phyloP scores from a whole-genome alignment of 495 filamentous ascomycete genomes.

The Neurospora sp. region DNA sequence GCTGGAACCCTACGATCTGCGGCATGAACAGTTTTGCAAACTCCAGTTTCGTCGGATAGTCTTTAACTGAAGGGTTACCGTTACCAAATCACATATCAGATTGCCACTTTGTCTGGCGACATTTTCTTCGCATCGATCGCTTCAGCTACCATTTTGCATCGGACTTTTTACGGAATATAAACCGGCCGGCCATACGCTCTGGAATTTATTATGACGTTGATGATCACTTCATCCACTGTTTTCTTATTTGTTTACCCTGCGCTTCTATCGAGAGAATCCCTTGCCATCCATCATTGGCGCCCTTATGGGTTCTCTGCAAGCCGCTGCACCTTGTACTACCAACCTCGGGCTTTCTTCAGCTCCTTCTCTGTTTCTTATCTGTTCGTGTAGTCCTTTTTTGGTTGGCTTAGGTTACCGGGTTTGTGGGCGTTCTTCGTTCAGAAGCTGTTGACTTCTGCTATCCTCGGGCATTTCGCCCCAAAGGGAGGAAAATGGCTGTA shows the following conservation, averaged over 20 bases:
- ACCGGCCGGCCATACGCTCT: slow-evolving; percentile 17
- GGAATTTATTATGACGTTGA: slow-evolving; percentile 23
- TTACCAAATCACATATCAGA: slow-evolving; percentile 7
- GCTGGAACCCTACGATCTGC: slow-evolving; percentile 20
- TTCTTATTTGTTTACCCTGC: neutral
- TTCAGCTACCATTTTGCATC: slow-evolving; percentile 20
- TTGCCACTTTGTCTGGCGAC: slow-evolving; percentile 3
- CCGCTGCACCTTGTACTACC: neutral
- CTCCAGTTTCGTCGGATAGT: slow-evolving; percentile 1
- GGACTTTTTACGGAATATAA: slow-evolving; percentile 17
- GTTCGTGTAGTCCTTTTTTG: neutral
- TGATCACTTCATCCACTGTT: slow-evolving; percentile 8
- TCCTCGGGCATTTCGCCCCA: neutral
- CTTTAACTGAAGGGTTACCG: neutral
- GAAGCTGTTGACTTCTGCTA: neutral
- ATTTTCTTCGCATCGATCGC: slow-evolving; percentile 26
- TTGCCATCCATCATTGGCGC: neutral
- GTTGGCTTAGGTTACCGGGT: neutral
- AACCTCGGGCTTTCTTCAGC: neutral
- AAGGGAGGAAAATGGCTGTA: neutral
- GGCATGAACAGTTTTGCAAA: slow-evolving; percentile 11
- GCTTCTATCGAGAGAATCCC: neutral
- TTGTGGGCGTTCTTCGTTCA: neutral
- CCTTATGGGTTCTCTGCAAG: neutral
- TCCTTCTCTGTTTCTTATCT: neutral